Conservation (phyloP, 352 stramenopile species). For the Globisporangium nodosum region DNA sequence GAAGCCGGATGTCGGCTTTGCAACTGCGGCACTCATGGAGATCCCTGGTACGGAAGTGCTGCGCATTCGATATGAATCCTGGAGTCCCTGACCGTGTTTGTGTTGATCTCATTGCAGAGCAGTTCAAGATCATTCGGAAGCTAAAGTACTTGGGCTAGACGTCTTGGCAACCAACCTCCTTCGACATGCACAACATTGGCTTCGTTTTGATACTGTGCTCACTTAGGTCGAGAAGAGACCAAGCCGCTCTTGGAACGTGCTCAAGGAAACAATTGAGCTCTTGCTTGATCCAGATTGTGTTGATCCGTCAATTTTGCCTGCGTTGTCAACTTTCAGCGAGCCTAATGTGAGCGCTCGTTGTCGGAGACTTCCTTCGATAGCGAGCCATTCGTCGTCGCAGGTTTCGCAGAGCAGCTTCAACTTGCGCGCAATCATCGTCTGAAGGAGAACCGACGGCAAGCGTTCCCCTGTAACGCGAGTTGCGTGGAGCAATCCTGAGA, state of each 20-base stretch:
- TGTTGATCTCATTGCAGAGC: slow-evolving; percentile 15
- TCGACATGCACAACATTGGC: too few species aligned
- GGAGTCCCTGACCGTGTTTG: not conserved
- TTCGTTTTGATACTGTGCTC: not conserved
- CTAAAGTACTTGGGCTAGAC: slow-evolving; percentile 29
- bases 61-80: too few species aligned
- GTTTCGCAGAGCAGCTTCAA: slow-evolving; percentile 11
- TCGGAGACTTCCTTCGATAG: slow-evolving; percentile 4
- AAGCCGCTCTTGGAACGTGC: not conserved
- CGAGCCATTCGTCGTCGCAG: slow-evolving; percentile 12
- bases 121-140: slow-evolving; percentile 45
- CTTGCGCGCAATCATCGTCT: not conserved
- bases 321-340: not conserved
- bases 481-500: slow-evolving; percentile 8
- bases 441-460: not conserved
- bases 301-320: not conserved
- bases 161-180: too few species aligned
- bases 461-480: not conserved
- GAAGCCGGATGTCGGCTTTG: slow-evolving; percentile 60
- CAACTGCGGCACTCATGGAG: slow-evolving; percentile 58
- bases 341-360: not conserved
- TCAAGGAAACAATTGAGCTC: not conserved
- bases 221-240: not conserved
- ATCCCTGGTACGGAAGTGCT: slow-evolving; percentile 29
- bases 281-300: not conserved